Base-by-base conservation (phyloP, 2,329 filamentous ascomycete species). In the Beauveria scarabaeidicola region DNA sequence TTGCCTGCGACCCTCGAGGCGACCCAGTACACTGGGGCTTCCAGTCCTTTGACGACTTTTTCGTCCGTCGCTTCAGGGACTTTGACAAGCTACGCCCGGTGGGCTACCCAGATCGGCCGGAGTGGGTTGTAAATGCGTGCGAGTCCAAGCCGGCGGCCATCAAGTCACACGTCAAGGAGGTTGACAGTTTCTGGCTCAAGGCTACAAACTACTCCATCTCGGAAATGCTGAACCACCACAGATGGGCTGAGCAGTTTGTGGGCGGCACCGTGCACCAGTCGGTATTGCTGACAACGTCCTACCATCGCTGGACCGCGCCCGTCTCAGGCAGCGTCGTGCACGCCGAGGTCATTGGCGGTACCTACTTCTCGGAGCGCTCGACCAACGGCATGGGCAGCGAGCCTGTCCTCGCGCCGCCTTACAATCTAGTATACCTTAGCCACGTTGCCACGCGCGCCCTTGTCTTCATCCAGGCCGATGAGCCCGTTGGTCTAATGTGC, bases 241-340 rank as follows among this genome's bases (percentile, higher is more conserved):
- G 69, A 0, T 66, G 79, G 3, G 71, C 80, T 0, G 64, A 71
- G 5, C 65, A 79, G 1, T 88, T 88, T 63, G 75, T 76, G 1
- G 80, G 79, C 0, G 86, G 82, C 0, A 87, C 83, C 0, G 74
- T 89, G 2, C 89, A 88, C 67, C 86, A 89, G 65, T 85, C 85
- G 0, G 88, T 87, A 64, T 71, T 89, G 2, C 83, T 78, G 15
- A 79, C 84, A 0, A 71, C 85, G 29, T 83, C 79, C 48, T 89
- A 89, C 67, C 86, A 89, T 68, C 78, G 86, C 21, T 89, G 86
- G 86, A 82, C 87, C 66, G 72, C 82, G 0, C 86, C 86, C 1
- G 78, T 89, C 0, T 77, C 72, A 3, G 86, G 86, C 0, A 81
- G 68, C 1, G 72, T 89, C 9, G 72, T 77, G 48, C 79, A 80